Percentiles rank a stretch among this genome's conserved stretches.
phyloP scores from a whole-genome alignment of 331 rosid genomes.

The Malus hybrid region DNA sequence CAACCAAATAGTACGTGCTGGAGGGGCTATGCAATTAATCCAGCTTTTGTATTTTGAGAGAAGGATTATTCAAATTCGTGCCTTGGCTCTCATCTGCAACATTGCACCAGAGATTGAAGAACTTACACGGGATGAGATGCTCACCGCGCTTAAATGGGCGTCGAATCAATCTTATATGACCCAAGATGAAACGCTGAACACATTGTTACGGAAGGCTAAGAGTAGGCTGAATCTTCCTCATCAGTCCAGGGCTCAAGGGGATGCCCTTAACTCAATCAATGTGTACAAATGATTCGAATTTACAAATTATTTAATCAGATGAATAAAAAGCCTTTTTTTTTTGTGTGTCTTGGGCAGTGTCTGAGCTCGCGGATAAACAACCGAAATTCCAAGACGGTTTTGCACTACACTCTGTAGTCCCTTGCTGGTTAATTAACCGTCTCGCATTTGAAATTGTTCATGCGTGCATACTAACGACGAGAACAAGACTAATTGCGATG shows the following conservation, averaged over 20 bases:
- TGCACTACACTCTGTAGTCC: conserved; percentile 36
- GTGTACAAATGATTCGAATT: too few species aligned
- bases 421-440: conserved; percentile 36
- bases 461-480: conserved; percentile 38
- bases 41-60: conserved; percentile 83
- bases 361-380: conserved; percentile 29
- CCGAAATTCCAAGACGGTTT: conserved; percentile 52
- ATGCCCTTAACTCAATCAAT: conserved; percentile 33
- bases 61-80: conserved; percentile 48
- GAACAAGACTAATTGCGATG: conserved; percentile 27
- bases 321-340: too few species aligned
- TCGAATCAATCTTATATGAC: conserved; percentile 57
- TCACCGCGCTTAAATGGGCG: conserved; percentile 70
- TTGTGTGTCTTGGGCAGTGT: conserved; percentile 39
- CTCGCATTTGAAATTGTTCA: conserved; percentile 46
- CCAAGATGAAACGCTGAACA: conserved; percentile 39
- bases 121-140: conserved; percentile 55
- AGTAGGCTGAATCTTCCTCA: conserved; percentile 60
- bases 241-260: conserved; percentile 72
- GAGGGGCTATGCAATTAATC: conserved; percentile 57
- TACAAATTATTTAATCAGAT: too few species aligned
- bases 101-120: conserved; percentile 76
- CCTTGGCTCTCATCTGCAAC: conserved; percentile 47
- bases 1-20: conserved; percentile 59
- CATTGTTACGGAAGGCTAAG: conserved; percentile 59